A percentile compares a stretch with the other conserved stretches of the same genome.
Evolutionary conservation across 1,284 basidiomycete species (phyloP).

Genomic region (Taiwanofungus camphoratus): DNA sequence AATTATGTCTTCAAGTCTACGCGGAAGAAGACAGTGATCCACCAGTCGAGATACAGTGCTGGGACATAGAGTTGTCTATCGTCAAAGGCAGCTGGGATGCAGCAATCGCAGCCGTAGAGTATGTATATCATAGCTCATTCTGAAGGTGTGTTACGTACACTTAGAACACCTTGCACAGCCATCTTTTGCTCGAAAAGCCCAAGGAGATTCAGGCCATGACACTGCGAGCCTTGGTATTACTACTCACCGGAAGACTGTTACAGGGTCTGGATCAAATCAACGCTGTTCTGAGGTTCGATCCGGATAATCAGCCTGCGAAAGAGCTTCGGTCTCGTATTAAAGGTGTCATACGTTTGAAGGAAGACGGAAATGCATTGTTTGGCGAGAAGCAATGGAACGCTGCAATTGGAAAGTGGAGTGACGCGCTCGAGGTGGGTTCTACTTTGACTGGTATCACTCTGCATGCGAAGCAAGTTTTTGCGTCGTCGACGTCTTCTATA

Average conservation of each 20-base stretch:
- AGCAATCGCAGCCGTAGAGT: constrained; percentile 11
- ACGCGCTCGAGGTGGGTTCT: constrained; percentile 9
- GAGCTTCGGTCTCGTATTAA: constrained; percentile 9
- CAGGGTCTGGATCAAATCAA: constrained; percentile 7
- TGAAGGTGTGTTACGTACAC: background rate
- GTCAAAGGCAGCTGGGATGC: constrained; percentile 13
- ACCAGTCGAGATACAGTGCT: constrained; percentile 14
- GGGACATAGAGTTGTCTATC: constrained; percentile 14
- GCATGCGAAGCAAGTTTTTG: no score
- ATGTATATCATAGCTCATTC: background rate
- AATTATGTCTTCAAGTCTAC: constrained; percentile 9
- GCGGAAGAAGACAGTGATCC: constrained; percentile 10
- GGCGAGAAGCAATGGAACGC: constrained; percentile 1
- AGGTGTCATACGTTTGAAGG: constrained; percentile 6
- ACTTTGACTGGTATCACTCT: background rate
- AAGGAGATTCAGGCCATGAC: constrained; percentile 8
- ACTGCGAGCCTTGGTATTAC: constrained; percentile 9
- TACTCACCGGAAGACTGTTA: constrained; percentile 10
- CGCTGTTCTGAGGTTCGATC: constrained; percentile 12
- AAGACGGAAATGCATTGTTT: constrained; percentile 11
- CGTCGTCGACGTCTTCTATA: no score
- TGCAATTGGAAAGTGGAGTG: constrained; percentile 9
- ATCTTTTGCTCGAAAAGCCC: constrained; percentile 2
- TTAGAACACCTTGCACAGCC: constrained; percentile 1
- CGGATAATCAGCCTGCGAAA: constrained; percentile 10